Evolutionary conservation across 257 asterid genomes (phyloP).

Genomic region (Apocynum venetum): DNA sequence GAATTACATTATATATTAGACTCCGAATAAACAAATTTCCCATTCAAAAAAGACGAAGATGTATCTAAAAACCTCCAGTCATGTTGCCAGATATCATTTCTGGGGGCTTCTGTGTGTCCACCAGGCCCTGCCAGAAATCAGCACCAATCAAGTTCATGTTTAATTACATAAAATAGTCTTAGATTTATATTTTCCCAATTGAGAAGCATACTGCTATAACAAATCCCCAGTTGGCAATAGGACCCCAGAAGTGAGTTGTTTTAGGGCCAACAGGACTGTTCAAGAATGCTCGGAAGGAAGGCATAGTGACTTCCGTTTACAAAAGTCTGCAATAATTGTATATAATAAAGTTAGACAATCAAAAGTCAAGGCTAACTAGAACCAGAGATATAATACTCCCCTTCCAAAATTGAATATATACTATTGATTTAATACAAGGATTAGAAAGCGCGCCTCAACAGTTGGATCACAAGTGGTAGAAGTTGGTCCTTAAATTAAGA

Average conservation of each 20-base stretch:
- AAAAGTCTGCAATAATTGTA: slow-evolving; percentile 6
- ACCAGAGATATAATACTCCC: background rate
- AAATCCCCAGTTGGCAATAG: slow-evolving; percentile 46
- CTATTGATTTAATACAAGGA: background rate
- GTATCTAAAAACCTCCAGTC: slow-evolving; percentile 60
- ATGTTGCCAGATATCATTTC: slow-evolving; percentile 93
- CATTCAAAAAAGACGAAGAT: background rate
- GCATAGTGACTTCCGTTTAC: slow-evolving; percentile 17
- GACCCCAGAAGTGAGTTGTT: slow-evolving; percentile 51
- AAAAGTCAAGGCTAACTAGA: background rate
- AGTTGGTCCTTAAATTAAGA: background rate
- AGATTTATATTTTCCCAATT: background rate
- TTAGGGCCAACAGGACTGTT: slow-evolving; percentile 46
- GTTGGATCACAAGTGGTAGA: background rate
- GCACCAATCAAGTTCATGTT: slow-evolving; percentile 3
- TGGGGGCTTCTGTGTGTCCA: slow-evolving; percentile 90
- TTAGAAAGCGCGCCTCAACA: background rate
- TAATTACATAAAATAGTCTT: background rate
- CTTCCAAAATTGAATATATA: background rate
- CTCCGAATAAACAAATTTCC: background rate
- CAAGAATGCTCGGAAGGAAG: slow-evolving; percentile 34
- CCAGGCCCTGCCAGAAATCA: slow-evolving; percentile 55
- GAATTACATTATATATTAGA: slow-evolving; percentile 8
- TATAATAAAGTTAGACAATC: background rate
- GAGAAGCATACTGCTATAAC: slow-evolving; percentile 33